Evolutionary conservation across 306 rosid species (phyloP), one percentile per base, ranked within the genome.

Genomic region (Rosa multiflora): DNA sequence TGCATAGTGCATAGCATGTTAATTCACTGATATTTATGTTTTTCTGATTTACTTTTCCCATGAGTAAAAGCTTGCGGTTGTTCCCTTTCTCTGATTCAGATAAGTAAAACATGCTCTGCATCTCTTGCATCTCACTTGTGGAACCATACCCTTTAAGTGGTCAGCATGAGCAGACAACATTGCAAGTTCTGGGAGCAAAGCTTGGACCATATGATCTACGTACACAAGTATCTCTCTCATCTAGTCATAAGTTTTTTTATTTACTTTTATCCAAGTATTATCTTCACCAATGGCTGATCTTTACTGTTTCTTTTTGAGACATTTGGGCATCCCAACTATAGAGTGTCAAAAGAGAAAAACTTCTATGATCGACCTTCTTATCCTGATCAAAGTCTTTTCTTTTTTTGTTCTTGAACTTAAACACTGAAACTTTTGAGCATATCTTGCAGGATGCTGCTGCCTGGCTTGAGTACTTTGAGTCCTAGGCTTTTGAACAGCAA

Each of bases 401-500:
- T 44, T 44, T 44, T 10, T 32, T 2, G 37, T 32, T 2, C 47
- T 8, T 1, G 11, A 44, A 44, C 47, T 44, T 44, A 44, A 9
- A 44, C 8, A 44, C 47, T 44, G 8, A 44, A 44, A 44, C 9
- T 4, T 44, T 44, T 44, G 11, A 44, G 47, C 35, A 81, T 82
- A 86, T 79, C 75, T 74, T 63, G 79, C 85, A 95, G 99, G 99
- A 95, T 66, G 97, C 99, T 84, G 99, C 99, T 15, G 98, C 99
- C 68, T 95, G 99, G 99, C 98, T 95, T 46, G 99, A 95, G 81
- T 92, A 95, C 87, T 92, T 95, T 73, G 98, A 92, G 87, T 95
- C 99, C 83, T 92, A 95, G 92, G 98, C 98, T 88, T 87, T 92
- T 80, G 99, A 95, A 82, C 99, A 95, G 83, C 99, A 95, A 91